Conservation (phyloP, 2,329 filamentous ascomycete genomes). For the Pseudocercospora musae region DNA sequence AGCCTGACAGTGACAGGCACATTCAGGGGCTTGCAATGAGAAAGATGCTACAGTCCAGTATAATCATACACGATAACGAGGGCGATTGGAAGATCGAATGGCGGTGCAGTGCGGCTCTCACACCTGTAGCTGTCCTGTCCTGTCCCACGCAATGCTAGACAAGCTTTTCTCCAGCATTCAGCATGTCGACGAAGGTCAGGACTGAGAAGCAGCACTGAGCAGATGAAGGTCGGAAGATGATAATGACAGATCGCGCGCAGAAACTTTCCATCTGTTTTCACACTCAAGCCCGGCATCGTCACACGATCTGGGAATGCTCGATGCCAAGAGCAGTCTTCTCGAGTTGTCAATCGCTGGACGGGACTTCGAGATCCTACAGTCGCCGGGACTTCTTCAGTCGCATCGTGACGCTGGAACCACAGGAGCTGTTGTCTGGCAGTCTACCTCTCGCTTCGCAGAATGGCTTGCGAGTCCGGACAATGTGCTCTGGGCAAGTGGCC, state of each 20-base stretch:
- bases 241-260: conserved; percentile 47
- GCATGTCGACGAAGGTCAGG: conserved; percentile 28
- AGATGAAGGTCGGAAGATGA: too few relatives aligned
- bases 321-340: conserved; percentile 63
- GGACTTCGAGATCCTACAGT: conserved; percentile 78
- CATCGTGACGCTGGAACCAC: conserved; percentile 70
- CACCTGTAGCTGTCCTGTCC: too few relatives aligned
- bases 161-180: too few relatives aligned
- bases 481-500: conserved; percentile 55
- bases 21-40: neutral
- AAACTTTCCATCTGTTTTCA: conserved; percentile 84
- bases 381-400: conserved; percentile 75
- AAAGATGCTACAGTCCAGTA: neutral
- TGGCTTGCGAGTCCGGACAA: conserved; percentile 69
- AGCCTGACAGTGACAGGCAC: too few relatives aligned
- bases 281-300: conserved; percentile 69
- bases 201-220: neutral
- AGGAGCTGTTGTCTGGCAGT: conserved; percentile 83
- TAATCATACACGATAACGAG: conserved; percentile 5
- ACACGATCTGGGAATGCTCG: conserved; percentile 79
- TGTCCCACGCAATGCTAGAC: conserved; percentile 13
- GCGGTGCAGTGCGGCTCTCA: too few relatives aligned
- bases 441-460: conserved; percentile 75
- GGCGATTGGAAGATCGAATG: neutral
- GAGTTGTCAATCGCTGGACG: conserved; percentile 54